Evolutionary conservation across 129 eudicot genomes (phyloP), one percentile per base, ranked within the genome.

Genomic region (Silybum marianum): DNA sequence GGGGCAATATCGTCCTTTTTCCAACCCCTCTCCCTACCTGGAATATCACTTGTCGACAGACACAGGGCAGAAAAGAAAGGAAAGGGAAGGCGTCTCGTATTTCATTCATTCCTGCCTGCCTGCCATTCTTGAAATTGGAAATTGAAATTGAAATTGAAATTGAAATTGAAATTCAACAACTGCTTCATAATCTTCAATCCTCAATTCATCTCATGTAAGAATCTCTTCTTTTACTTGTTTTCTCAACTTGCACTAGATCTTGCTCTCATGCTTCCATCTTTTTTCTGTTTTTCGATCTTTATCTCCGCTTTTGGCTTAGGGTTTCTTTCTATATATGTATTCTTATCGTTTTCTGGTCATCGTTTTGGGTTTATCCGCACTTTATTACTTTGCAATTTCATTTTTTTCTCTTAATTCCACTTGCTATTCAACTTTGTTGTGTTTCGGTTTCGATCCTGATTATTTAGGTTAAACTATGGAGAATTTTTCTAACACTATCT

Each of bases 381-480:
- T 28, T 28, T 69, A 13, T 26, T 10, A 28, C 19, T 68, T 68
- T 25, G 9, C 4, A 68, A 69, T 69, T 16, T 71, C 25, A 9
- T 63, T 19, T 7, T n/a, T 63, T 8, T 7, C 1, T 71, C 3
- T 34, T 16, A 71, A 71, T 71, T 71, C 23, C 75, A 36, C 54
- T 73, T 73, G 62, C 63, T 73, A 22, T 73, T 73, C 8, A 6
- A 39, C 32, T 39, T 73, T 40, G 2, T 44, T 54, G 78, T 25
- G 68, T 74, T 74, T 74, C 65, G 30, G 40, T 74, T 48, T 42
- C 78, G 78, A 74, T 46, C 78, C 78, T 74, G n/a, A 74, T 74
- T 74, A 48, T 13, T 24, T 48, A 74, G 68, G 68, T 71, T 18
- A 7, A 71, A 36, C 48, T 39, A 18, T 32, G n/a, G 30, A 26